phyloP scores from a whole-genome alignment of 176 grass and related monocot species.

The Oryza meridionalis region DNA sequence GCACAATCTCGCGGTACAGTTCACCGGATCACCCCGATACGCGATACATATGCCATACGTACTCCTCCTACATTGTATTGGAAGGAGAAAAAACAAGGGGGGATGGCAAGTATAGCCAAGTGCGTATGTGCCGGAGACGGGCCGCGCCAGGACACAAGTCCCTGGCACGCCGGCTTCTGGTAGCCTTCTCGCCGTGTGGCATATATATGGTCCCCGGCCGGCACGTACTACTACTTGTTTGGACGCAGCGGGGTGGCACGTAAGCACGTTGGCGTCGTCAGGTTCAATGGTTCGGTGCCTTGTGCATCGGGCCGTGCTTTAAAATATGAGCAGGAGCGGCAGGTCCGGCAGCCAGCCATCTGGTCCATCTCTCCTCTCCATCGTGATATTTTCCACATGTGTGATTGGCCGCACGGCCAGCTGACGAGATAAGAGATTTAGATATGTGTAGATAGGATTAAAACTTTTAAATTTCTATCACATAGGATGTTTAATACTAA shows the following conservation, averaged over 20 bases:
- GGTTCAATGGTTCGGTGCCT: conserved; percentile 29
- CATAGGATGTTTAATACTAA: too few species aligned
- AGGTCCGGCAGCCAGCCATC: background rate
- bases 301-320: background rate
- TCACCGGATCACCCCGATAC: background rate
- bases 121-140: too few species aligned
- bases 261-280: background rate
- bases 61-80: background rate
- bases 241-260: background rate
- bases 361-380: background rate
- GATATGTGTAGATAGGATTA: too few species aligned
- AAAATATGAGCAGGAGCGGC: background rate
- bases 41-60: background rate
- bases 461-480: too few species aligned
- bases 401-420: conserved; percentile 27
- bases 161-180: too few species aligned
- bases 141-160: too few species aligned
- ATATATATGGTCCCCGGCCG: background rate
- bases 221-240: background rate
- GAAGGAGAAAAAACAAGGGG: background rate
- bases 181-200: background rate
- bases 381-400: conserved; percentile 21
- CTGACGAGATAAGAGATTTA: too few species aligned
- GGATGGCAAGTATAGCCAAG: background rate
- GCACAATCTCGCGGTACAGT: background rate